Evolutionary conservation across 2,329 filamentous ascomycete species (phyloP), one percentile per base, ranked within the genome.

Genomic region (Paramyrothecium sp.): DNA sequence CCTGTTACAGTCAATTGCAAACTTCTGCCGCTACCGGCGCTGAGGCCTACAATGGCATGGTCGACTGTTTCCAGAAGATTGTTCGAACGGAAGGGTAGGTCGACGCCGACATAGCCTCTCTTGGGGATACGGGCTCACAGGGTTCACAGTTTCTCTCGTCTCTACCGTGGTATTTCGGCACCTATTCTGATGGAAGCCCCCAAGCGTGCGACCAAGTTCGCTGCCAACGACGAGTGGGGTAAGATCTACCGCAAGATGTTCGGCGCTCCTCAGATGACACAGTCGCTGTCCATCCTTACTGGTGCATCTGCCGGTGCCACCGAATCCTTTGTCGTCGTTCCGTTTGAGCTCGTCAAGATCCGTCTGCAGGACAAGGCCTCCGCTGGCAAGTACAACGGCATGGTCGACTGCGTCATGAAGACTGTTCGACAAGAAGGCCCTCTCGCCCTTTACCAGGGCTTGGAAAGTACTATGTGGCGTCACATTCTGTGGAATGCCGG

Each of bases 281-380:
- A 99, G 78, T 85, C 87, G 2, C 86, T 99, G 58, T 96, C 95
- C 22, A 86, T 97, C 63, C 85, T 99, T 54, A 99, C 95, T 3
- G 95, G 95, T 67, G 95, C 95, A 34, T 91, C 92, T 22, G 95
- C 95, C 59, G 95, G 95, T 73, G 95, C 94, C 38, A 98, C 94
- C 58, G 95, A 99, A 78, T 84, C 94, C 54, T 95, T 99, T 73
- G 93, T 98, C 64, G 95, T 99, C 59, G 95, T 99, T 33, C 95
- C 95, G 53, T 99, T 99, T 75, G 95, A 97, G 81, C 86, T 97
- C 58, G 89, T 99, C 83, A 99, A 99, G 86, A 99, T 99, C 72
- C 89, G 95, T 65, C 84, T 99, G 51, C 95, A 99, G 76, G 95
- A 99, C 80, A 92, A 91, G 78, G 92, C 94, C 17, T 95, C 92